These are phyloP conservation scores for Pichia rugopelliculosa DNA, from an alignment of 805 yeast genomes.

Conservation along the genomic window DNA sequence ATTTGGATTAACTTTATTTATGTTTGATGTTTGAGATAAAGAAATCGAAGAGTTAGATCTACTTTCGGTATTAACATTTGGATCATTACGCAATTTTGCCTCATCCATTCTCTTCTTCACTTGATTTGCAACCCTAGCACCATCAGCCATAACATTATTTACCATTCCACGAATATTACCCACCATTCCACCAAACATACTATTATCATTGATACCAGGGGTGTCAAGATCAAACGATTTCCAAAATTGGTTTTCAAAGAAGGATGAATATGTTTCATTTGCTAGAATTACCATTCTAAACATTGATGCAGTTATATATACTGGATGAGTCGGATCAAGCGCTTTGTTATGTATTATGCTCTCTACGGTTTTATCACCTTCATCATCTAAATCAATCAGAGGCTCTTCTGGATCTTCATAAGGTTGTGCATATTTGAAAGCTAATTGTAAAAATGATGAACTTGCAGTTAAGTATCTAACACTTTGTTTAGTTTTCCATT, in stretches of 20 bases:
- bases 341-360: slow-evolving; percentile 58
- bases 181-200: slow-evolving; percentile 30
- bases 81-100: slow-evolving; percentile 32
- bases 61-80: slow-evolving; percentile 6
- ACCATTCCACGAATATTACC: slow-evolving; percentile 76
- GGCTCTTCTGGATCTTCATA: slow-evolving; percentile 38
- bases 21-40: not conserved
- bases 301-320: slow-evolving; percentile 70
- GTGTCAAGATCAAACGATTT: slow-evolving; percentile 60
- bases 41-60: slow-evolving; percentile 3
- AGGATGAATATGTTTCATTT: slow-evolving; percentile 84
- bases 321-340: slow-evolving; percentile 71
- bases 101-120: slow-evolving; percentile 85
- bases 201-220: slow-evolving; percentile 30
- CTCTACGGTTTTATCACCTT: slow-evolving; percentile 24
- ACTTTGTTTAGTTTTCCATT: slow-evolving; percentile 55
- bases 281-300: slow-evolving; percentile 93
- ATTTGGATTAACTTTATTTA: not conserved
- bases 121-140: slow-evolving; percentile 82
- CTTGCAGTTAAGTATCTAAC: slow-evolving; percentile 83
- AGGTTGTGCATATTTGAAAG: slow-evolving; percentile 85
- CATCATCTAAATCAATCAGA: slow-evolving; percentile 38
- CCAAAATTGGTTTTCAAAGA: slow-evolving; percentile 65
- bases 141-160: slow-evolving; percentile 87
- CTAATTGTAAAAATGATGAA: slow-evolving; percentile 75